Evolutionary conservation across 2,329 filamentous ascomycete genomes (phyloP).

Genomic region (Fusarium foetens): DNA sequence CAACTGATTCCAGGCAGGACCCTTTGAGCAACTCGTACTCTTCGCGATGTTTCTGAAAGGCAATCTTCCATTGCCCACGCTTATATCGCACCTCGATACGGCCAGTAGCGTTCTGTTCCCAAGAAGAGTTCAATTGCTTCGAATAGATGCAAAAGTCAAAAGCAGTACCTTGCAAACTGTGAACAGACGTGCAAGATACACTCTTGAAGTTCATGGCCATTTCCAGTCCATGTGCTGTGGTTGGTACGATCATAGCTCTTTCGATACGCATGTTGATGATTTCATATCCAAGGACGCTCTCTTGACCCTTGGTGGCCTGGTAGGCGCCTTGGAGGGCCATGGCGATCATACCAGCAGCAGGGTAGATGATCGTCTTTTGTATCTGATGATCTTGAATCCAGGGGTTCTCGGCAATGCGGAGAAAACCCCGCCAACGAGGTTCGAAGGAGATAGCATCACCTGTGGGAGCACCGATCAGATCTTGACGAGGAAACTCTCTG

Average conservation of each 20-base stretch:
- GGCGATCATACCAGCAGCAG: slow-evolving; percentile 60
- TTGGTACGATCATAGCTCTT: slow-evolving; percentile 63
- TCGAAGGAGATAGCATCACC: slow-evolving; percentile 57
- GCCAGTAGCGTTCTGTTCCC: slow-evolving; percentile 57
- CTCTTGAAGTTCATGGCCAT: slow-evolving; percentile 58
- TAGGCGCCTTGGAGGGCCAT: slow-evolving; percentile 61
- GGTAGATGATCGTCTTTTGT: slow-evolving; percentile 61
- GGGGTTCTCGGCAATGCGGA: slow-evolving; percentile 60
- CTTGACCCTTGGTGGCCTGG: slow-evolving; percentile 49
- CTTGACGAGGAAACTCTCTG: slow-evolving; percentile 57
- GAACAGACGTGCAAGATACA: not conserved
- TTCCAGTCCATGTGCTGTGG: slow-evolving; percentile 59
- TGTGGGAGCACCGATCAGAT: slow-evolving; percentile 61
- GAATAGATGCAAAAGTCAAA: slow-evolving; percentile 60
- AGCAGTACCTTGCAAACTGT: not conserved
- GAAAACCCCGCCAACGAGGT: slow-evolving; percentile 61
- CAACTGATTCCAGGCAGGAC: slow-evolving; percentile 48
- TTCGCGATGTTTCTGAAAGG: slow-evolving; percentile 36
- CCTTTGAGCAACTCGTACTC: slow-evolving; percentile 40
- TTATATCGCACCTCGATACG: slow-evolving; percentile 45
- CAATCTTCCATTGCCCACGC: slow-evolving; percentile 24
- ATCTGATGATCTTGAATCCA: slow-evolving; percentile 65
- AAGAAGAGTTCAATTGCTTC: slow-evolving; percentile 52
- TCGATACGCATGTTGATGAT: slow-evolving; percentile 59
- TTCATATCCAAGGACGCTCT: slow-evolving; percentile 52